Conservation (phyloP, 1,139 yeast genomes). For the Kurtzmaniella quercitrusa region DNA sequence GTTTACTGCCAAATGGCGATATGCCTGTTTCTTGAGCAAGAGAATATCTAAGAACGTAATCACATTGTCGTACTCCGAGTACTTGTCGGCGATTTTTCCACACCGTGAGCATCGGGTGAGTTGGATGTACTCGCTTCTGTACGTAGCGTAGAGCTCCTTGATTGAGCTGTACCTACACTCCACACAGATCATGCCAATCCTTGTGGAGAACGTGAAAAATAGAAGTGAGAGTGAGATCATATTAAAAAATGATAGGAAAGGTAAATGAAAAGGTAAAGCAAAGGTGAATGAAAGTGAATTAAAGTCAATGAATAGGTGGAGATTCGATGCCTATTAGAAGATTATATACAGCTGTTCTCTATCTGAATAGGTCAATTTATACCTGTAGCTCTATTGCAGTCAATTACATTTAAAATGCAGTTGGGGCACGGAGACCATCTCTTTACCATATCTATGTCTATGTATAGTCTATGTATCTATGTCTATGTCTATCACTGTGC, state of each 20-base stretch:
- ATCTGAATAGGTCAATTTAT: no score
- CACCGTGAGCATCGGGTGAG: constrained; percentile 77
- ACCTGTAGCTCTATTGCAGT: no score
- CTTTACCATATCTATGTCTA: no score
- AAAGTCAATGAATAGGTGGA: no score
- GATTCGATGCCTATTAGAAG: no score
- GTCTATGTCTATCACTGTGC: constrained; percentile 7
- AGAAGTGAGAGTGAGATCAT: no score
- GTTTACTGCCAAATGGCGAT: constrained; percentile 83
- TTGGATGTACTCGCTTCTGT: constrained; percentile 75
- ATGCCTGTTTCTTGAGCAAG: constrained; percentile 83
- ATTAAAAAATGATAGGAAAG: background rate
- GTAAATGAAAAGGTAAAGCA: no score
- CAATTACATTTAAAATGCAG: no score
- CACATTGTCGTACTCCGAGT: constrained; percentile 86
- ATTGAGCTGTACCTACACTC: constrained; percentile 69
- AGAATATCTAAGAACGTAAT: constrained; percentile 78
- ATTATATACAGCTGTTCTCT: no score
- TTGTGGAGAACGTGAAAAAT: no score
- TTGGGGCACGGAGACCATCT: no score
- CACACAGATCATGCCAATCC: constrained; percentile 73
- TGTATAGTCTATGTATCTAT: background rate
- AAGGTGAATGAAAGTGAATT: no score
- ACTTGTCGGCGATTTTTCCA: constrained; percentile 75
- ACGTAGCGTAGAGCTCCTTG: constrained; percentile 61